phyloP scores from a whole-genome alignment of 345 rosid genomes.

The Jatropha curcas region DNA sequence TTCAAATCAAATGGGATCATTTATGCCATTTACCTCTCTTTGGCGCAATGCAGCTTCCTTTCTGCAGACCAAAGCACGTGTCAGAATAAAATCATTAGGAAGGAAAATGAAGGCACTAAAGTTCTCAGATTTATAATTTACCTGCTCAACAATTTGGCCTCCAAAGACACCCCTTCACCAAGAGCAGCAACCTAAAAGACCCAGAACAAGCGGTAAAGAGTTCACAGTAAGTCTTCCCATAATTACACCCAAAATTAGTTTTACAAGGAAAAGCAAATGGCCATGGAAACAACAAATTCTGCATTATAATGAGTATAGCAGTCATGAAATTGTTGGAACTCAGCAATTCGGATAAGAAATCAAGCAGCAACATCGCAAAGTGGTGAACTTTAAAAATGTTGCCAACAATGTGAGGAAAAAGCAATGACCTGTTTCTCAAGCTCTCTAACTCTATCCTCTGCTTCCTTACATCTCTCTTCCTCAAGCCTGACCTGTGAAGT shows the following conservation, averaged over 20 bases:
- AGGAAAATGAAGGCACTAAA: neutral
- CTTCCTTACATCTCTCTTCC: constrained; percentile 35
- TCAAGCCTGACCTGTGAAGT: constrained; percentile 32
- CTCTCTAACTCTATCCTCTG: constrained; percentile 33
- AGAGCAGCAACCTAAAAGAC: constrained; percentile 38
- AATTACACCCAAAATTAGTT: neutral
- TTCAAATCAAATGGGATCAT: constrained; percentile 3
- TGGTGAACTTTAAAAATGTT: neutral
- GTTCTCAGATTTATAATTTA: constrained; percentile 6
- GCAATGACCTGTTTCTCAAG: constrained; percentile 33
- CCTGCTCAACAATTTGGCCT: constrained; percentile 39
- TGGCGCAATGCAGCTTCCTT: constrained; percentile 38
- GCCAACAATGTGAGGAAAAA: neutral
- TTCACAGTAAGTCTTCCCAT: neutral
- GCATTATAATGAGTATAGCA: neutral
- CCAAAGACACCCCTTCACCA: constrained; percentile 38
- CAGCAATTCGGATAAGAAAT: neutral
- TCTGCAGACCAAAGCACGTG: constrained; percentile 22
- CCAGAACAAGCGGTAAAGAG: constrained; percentile 15
- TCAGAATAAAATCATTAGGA: neutral
- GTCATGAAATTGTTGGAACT: neutral
- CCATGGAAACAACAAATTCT: neutral
- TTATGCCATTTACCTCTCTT: constrained; percentile 29
- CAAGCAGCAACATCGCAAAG: neutral
- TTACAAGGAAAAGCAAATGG: neutral